Base-by-base conservation (phyloP, 306 rosid species). In the Crataegus laevigata region DNA sequence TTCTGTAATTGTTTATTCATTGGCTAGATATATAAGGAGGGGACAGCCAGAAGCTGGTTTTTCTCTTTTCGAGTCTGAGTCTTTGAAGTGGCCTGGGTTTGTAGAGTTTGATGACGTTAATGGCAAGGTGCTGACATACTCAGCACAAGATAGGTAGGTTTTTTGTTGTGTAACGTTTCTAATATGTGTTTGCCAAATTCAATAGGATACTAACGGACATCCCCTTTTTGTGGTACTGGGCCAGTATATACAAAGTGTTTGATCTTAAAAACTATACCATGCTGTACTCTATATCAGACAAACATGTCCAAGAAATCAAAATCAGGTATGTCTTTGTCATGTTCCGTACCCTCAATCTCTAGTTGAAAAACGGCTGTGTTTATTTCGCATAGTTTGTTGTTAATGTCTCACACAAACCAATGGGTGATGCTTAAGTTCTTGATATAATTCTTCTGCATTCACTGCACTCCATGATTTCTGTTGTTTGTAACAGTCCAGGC, bases 91-190 rank as follows among this genome's bases (percentile, higher is more conserved):
- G 93, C 93, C 96, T 42, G 96, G 96, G 69, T 91, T 91, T 87
- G 96, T 91, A 14, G 96, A 91, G 80, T 91, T 91, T 78, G 96
- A 91, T 81, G 96, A 91, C 81, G 96, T 91, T 60, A 91, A 91
- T 68, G 96, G 91, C 47, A 91, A 91, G 88, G 93, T 91, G 77
- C 81, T 91, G 43, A 91, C 96, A 40, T 91, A 89, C 82, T 91
- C 96, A 26, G 96, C 91, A 21, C 93, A 89, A 66, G 91, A 91
- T 81, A 85, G 91, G 96, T 91, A 63, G 51, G 42, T 50, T 12
- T 59, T 59, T 71, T 36, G 28, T 70, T 82, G n/a, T 67, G 25
- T 38, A 76, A 6, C 57, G n/a, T 28, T n/a, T 8, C 73, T 30
- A 13, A 9, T 51, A 63, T 75, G 40, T 3, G 6, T 12, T 13